A percentile compares a stretch with the other conserved stretches of the same genome.
Evolutionary conservation across 495 filamentous ascomycete species (phyloP).

Genomic region (Aspergillus conjunctus): DNA sequence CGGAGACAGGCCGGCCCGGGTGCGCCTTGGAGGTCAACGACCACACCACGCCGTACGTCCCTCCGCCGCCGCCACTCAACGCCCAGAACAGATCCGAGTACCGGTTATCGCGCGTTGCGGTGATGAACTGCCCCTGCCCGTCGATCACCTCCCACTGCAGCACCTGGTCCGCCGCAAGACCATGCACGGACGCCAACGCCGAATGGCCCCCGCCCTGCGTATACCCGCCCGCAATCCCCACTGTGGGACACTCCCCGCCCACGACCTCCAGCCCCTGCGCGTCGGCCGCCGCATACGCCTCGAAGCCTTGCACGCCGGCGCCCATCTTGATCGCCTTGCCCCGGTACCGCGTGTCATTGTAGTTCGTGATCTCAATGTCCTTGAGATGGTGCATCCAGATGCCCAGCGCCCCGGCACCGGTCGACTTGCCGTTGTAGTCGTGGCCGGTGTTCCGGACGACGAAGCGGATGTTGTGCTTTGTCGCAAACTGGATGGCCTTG

Average conservation of each 20-base stretch:
- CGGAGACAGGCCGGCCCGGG: constrained; percentile 40
- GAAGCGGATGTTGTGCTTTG: constrained; percentile 58
- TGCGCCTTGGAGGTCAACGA: constrained; percentile 54
- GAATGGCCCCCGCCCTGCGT: constrained; percentile 64
- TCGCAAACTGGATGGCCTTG: constrained; percentile 41
- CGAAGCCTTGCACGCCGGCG: constrained; percentile 52
- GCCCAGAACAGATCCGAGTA: constrained; percentile 70
- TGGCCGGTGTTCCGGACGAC: constrained; percentile 68
- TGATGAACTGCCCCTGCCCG: constrained; percentile 49
- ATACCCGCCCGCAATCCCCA: constrained; percentile 56
- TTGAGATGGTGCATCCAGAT: constrained; percentile 63
- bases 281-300: constrained; percentile 50
- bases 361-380: constrained; percentile 37
- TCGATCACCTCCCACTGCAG: constrained; percentile 65
- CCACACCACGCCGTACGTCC: constrained; percentile 64
- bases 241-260: constrained; percentile 35
- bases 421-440: constrained; percentile 59
- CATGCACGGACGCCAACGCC: constrained; percentile 51
- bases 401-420: constrained; percentile 54
- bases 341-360: constrained; percentile 38
- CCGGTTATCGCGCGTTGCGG: constrained; percentile 53
- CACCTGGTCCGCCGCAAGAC: constrained; percentile 64
- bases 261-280: constrained; percentile 26
- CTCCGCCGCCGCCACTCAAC: constrained; percentile 65
- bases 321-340: constrained; percentile 57